Evolutionary conservation across 768 basidiomycete genomes (phyloP), one percentile per base, ranked within the genome.

Genomic region (Tricholoma terreum): DNA sequence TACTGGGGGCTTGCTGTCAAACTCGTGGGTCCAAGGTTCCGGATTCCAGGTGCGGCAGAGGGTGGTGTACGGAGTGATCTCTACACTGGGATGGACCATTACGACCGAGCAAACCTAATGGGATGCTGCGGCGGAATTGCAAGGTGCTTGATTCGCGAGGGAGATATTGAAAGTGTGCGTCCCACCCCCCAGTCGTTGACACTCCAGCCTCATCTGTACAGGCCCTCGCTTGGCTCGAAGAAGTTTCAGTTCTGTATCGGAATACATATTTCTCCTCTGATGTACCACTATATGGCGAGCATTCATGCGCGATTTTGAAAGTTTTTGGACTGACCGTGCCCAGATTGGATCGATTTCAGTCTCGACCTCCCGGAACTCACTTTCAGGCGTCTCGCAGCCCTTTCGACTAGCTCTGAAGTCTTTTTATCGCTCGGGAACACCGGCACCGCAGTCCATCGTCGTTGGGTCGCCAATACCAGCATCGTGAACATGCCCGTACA

Each of bases 351-450:
- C 22, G 60, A 69, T 19, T 68, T 64, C 34, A 55, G 61, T 35
- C 61, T 69, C 12, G 58, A 69, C 45, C 7, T 67, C 38, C 54
- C 65, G n/a, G 72, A 72, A 40, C 66, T 69, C 55, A 65, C 60
- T 14, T 58, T 60, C 21, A 62, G 69, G 50, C 69, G 69, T 8
- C 55, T 70, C 11, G 63, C 50, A 1, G 71, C 63, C 0, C 62
- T 68, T n/a, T 55, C 61, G 15, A 46, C 58, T 7, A 59, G 62
- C 6, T 66, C 67, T 2, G 67, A 70, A 3, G 50, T 73, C 12
- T 71, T 71, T 57, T 43, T 65, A 3, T 54, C 57, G 0, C 68
- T 77, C 0, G 72, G 71, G 0, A 77, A 77, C 53, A 72, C 75
- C 1, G 71, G 65, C 0, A 61, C 68, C 2, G 73, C 69, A 1